Evolutionary conservation across 139 green algal genomes (phyloP).

Genomic region (Chlamydomonas applanata): DNA sequence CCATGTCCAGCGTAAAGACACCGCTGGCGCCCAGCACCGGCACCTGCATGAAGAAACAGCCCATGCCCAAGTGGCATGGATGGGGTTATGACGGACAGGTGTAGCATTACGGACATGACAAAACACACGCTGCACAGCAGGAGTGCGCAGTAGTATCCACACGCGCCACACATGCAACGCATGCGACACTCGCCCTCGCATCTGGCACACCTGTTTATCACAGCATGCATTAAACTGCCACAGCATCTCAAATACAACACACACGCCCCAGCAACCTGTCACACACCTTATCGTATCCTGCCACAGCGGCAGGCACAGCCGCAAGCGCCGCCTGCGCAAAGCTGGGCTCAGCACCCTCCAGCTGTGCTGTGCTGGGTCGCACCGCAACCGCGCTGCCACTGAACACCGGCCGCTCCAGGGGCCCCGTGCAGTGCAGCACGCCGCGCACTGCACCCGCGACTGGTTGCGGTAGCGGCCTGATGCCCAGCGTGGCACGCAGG

Average conservation of each 20-base stretch:
- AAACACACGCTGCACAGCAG: too few species aligned
- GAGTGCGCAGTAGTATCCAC: too few species aligned
- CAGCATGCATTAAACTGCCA: too few species aligned
- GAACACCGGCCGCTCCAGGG: slow-evolving; percentile 90
- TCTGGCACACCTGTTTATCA: too few species aligned
- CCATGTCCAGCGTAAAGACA: slow-evolving; percentile 87
- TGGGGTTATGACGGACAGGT: too few species aligned
- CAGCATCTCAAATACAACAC: too few species aligned
- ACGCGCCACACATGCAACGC: too few species aligned
- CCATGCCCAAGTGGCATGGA: background rate
- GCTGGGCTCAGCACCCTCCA: slow-evolving; percentile 28
- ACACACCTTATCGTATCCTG: slow-evolving; percentile 76
- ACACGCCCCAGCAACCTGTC: too few species aligned
- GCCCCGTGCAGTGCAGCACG: slow-evolving; percentile 83
- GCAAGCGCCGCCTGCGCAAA: slow-evolving; percentile 29
- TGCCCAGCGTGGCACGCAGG: slow-evolving; percentile 81
- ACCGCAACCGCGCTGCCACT: slow-evolving; percentile 44
- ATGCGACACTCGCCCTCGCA: too few species aligned
- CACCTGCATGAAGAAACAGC: background rate
- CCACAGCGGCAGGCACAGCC: slow-evolving; percentile 58
- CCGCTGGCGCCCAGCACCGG: slow-evolving; percentile 39
- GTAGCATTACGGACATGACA: too few species aligned
- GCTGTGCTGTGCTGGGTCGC: background rate
- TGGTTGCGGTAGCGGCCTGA: slow-evolving; percentile 72
- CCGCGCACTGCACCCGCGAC: slow-evolving; percentile 78